These are phyloP conservation scores for Phalaenopsis aphrodite DNA, from an alignment of 106 monocot genomes.

Conservation along the genomic window DNA sequence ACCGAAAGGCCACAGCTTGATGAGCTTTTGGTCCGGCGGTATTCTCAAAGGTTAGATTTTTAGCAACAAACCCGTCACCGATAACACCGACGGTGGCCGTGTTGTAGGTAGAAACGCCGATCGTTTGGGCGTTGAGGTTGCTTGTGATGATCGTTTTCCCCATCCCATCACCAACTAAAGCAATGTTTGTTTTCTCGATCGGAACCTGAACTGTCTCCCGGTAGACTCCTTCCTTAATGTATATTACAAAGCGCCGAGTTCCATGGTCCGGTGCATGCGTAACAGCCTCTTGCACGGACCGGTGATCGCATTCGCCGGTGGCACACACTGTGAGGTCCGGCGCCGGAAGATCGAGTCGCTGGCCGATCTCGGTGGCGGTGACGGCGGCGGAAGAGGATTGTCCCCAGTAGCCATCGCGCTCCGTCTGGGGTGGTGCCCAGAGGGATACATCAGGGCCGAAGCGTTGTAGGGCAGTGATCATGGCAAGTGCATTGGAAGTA, in stretches of 20 bases:
- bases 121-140: constrained; percentile 48
- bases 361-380: not conserved
- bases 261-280: constrained; percentile 50
- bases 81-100: constrained; percentile 66
- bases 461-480: constrained; percentile 31
- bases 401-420: constrained; percentile 79
- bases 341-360: constrained; percentile 7
- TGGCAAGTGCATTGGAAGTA: constrained; percentile 45
- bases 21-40: constrained; percentile 63
- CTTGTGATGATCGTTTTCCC: constrained; percentile 82
- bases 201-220: constrained; percentile 64
- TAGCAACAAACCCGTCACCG: constrained; percentile 81
- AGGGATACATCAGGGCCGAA: constrained; percentile 36
- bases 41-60: constrained; percentile 66
- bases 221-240: constrained; percentile 61
- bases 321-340: constrained; percentile 55
- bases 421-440: constrained; percentile 64
- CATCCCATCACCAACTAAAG: constrained; percentile 65
- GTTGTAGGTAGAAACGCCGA: constrained; percentile 72
- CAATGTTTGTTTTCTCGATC: constrained; percentile 77
- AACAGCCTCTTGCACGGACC: constrained; percentile 64
- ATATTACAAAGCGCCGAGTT: constrained; percentile 36
- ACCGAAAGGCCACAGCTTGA: constrained; percentile 88
- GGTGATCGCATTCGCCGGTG: constrained; percentile 25
- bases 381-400: not conserved